phyloP scores from a whole-genome alignment of 169 alveolate genomes.

The Eimeria necatrix region DNA sequence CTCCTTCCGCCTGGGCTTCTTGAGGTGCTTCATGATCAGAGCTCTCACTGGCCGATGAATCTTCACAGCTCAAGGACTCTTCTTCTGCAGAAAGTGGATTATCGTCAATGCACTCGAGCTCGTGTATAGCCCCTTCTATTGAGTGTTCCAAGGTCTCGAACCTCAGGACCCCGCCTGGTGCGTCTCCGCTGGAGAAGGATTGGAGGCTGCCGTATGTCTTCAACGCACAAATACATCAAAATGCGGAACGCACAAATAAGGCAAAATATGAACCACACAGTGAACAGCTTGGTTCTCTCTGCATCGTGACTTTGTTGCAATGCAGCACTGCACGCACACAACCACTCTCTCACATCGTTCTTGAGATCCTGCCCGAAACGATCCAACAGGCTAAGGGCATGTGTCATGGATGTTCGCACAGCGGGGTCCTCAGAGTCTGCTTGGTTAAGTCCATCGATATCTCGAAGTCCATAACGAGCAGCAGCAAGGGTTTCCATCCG shows the following conservation, averaged over 20 bases:
- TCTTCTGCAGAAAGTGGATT: slow-evolving; percentile 59
- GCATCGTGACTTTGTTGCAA: background rate
- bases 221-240: background rate
- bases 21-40: slow-evolving; percentile 64
- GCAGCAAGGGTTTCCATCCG: slow-evolving; percentile 79
- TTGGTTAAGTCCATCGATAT: slow-evolving; percentile 70
- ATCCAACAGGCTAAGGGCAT: slow-evolving; percentile 64
- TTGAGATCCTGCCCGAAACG: slow-evolving; percentile 72
- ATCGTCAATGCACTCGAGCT: slow-evolving; percentile 76
- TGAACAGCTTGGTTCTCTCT: no score
- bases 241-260: background rate
- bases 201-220: slow-evolving; percentile 41
- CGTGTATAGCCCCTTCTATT: slow-evolving; percentile 77
- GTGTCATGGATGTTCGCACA: slow-evolving; percentile 65
- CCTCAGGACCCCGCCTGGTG: slow-evolving; percentile 5
- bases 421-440: slow-evolving; percentile 66
- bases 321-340: background rate
- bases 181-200: slow-evolving; percentile 43
- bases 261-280: background rate
- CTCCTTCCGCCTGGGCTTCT: slow-evolving; percentile 51
- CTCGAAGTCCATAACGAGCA: slow-evolving; percentile 63
- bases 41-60: slow-evolving; percentile 46
- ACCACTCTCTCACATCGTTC: slow-evolving; percentile 44
- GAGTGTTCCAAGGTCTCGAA: slow-evolving; percentile 78
- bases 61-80: slow-evolving; percentile 64